phyloP scores from a whole-genome alignment of 208 protist genomes.

The Phytomonas sp. region DNA sequence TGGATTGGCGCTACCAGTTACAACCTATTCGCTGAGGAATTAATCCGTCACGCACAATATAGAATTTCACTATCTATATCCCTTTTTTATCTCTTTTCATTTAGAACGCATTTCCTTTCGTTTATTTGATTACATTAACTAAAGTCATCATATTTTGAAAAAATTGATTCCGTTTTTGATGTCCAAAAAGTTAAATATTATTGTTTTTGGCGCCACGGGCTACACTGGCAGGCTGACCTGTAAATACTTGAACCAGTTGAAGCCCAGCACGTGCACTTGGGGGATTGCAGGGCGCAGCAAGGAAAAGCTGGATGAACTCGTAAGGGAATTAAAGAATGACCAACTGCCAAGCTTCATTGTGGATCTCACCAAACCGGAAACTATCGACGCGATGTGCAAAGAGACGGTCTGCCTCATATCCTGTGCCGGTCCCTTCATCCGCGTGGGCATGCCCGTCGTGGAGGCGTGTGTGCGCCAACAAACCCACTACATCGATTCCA shows the following conservation, averaged over 20 bases:
- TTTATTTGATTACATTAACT: slow-evolving; percentile 9
- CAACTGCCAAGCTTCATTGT: slow-evolving; percentile 32
- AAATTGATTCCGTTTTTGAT: neutral
- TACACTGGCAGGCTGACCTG: slow-evolving; percentile 76
- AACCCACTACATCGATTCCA: slow-evolving; percentile 90
- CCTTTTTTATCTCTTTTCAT: slow-evolving; percentile 7
- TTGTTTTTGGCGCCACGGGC: slow-evolving; percentile 81
- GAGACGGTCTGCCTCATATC: slow-evolving; percentile 52
- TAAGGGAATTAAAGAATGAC: slow-evolving; percentile 34
- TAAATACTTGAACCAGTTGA: slow-evolving; percentile 44
- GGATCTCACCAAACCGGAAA: slow-evolving; percentile 32
- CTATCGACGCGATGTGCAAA: slow-evolving; percentile 41
- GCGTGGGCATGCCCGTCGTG: slow-evolving; percentile 76
- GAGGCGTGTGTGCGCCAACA: slow-evolving; percentile 70
- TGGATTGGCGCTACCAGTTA: neutral
- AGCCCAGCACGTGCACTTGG: slow-evolving; percentile 21
- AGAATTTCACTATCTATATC: slow-evolving; percentile 3
- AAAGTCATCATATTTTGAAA: neutral
- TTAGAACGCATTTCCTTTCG: slow-evolving; percentile 1
- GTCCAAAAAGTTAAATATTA: slow-evolving; percentile 44
- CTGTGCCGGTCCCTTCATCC: slow-evolving; percentile 77
- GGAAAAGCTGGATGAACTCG: slow-evolving; percentile 44
- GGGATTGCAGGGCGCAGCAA: slow-evolving; percentile 72
- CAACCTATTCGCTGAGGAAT: neutral
- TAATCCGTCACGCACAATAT: neutral